Percentiles rank a stretch among this genome's conserved stretches.
Conservation (phyloP, 2,329 filamentous ascomycete species). For the Trichoderma polysporum region DNA sequence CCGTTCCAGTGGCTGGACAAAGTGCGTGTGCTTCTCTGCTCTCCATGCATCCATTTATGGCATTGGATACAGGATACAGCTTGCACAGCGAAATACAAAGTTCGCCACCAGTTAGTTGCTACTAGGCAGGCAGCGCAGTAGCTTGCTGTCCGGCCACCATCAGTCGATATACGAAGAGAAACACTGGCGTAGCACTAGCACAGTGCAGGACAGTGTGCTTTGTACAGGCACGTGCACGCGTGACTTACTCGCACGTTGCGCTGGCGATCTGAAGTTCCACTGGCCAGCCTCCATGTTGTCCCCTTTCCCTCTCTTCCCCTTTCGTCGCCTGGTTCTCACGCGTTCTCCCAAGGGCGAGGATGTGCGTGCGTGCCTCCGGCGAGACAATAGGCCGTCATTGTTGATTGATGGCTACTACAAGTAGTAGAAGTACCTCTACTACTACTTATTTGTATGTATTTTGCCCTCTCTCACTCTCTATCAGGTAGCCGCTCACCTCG, state of each 20-base stretch:
- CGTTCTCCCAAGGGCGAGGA: constrained; percentile 14
- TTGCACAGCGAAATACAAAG: neutral
- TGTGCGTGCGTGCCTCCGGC: constrained; percentile 16
- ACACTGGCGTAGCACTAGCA: neutral
- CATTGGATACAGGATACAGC: no score
- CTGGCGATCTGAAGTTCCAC: constrained; percentile 16
- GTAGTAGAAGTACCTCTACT: neutral
- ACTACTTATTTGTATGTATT: neutral
- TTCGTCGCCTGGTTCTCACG: constrained; percentile 9
- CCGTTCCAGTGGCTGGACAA: neutral
- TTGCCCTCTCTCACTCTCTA: neutral
- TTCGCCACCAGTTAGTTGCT: neutral
- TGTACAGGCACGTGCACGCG: neutral
- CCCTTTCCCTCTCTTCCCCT: constrained; percentile 12
- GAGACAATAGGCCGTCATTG: constrained; percentile 11
- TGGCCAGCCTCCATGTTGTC: constrained; percentile 9
- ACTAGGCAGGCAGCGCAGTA: no score
- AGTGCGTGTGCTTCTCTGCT: no score
- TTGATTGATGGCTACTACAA: neutral
- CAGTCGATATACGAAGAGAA: neutral
- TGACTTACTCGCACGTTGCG: constrained; percentile 11
- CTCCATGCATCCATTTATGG: no score
- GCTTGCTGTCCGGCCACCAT: neutral
- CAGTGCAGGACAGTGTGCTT: neutral
- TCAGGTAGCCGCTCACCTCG: neutral